Base-by-base conservation (phyloP, 1,284 basidiomycete genomes). In the Caloboletus firmus region DNA sequence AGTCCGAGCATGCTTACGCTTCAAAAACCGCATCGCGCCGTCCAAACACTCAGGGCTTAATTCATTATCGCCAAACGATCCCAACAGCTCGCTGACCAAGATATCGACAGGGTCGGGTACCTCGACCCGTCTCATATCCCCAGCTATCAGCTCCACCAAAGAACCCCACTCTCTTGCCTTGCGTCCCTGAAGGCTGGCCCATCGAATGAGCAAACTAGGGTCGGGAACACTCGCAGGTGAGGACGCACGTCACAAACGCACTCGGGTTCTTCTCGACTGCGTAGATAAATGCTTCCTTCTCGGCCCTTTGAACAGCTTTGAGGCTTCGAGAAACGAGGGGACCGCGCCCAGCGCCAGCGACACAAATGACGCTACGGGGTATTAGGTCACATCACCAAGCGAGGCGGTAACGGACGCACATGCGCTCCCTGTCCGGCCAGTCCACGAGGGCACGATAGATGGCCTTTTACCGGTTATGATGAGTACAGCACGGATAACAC, bases 21-120 rank as follows among this genome's bases (percentile, higher is more conserved):
- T 94, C 66, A 95, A 74, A 71, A 93, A 95, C 43, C 95, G 78
- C 82, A 90, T 86, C 17, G 91, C 95, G n/a, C 95, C 95, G 70
- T 98, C 95, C 31, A 98, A 76, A 72, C 95, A 98, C 72, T 99
- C 97, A 0, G 97, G 97, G 67, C 93, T 95, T 41, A 99, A 83
- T 72, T 99, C 97, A 61, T 99, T 99, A 74, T 99, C 97, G 5
- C 96, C 97, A 73, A 99, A 99, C 9, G 92, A 95, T 5, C 97
- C 97, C 57, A 99, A 74, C 18, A 99, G 81, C 73, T 99, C 97
- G 73, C 92, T 96, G 62, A 99, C 89, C 49, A 99, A 79, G 57
- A 99, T 93, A 70, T 99, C 97, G 17, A 88, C 94, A 58, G 83
- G 80, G 59, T 97, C 93, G 0, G 91, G 89, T 0, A 96, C 75